Base-by-base conservation (phyloP, 306 rosid genomes). In the Cyamopsis tetragonoloba region DNA sequence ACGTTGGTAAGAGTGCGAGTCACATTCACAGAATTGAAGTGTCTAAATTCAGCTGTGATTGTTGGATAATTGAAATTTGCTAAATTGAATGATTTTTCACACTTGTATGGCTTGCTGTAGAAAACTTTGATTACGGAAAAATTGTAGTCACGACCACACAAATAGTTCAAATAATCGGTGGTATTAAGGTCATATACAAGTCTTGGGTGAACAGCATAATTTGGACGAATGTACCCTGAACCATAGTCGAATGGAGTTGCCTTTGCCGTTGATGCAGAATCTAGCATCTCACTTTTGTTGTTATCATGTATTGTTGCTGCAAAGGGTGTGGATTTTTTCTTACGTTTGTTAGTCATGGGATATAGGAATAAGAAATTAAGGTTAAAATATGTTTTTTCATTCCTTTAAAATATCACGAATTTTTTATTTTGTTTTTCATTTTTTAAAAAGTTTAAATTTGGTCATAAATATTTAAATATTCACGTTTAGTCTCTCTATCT, bases 1-100 rank as follows among this genome's bases (percentile, higher is more conserved):
- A 86, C 96, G 19, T 86, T 89, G 11, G 82, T 86, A 32, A 84
- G 64, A 10, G 61, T 82, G 48, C 90, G 80, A 12, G 83, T 68
- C 58, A 84, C 50, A 3, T 62, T 78, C 5, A 64, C 23, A 0
- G 81, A 9, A 4, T 46, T n/a, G n/a, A n/a, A n/a, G n/a, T n/a
- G 6, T 17, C 10, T 37, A 11, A 1, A 1, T 1, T 20, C 15
- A 3, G 84, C 24, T 26, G 73, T 32, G 65, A 89, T 84, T n/a
- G 92, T 27, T 8, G 96, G 96, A 80, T 89, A 86, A 43, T 89
- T 89, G 47, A 89, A 67, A 73, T 86, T 78, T 6, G 46, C 56
- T 2, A 80, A 22, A 7, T 26, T 84, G 74, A 55, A 82, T 0
- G 74, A 67, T 15, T 38, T 46, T 24, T 77, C 75, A 64, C 96